Base-by-base conservation (phyloP, 495 filamentous ascomycete genomes). In the Lasiosphaeria hispida region DNA sequence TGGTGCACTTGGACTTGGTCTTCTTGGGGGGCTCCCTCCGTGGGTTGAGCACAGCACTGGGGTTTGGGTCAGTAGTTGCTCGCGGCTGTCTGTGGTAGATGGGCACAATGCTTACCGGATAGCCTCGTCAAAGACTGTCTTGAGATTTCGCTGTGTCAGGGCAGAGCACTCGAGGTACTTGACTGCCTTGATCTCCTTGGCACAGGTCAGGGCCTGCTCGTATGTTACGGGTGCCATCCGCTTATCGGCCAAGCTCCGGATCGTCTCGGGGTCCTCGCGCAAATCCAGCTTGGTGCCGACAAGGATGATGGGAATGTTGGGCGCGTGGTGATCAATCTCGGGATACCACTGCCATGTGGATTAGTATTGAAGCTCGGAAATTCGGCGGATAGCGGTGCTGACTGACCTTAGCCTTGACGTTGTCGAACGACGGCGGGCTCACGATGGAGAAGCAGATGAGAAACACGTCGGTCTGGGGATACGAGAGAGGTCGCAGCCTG, bases 151-250 rank as follows among this genome's bases (percentile, higher is more conserved):
- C 76, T 97, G 94, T 34, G 94, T 98, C 58, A 97, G 80, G 36
- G 94, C 94, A n/a, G 94, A 98, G 77, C 94, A 98, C 72, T 98
- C 94, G 34, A 97, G 79, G 71, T 98, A 98, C 73, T 97, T 96
- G 69, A 88, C 84, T 40, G 95, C 94, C 61, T 83, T 82, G 68
- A 98, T 97, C 63, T 97, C 92, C 75, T 94, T 95, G 30, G 90
- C 90, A 43, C 90, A 85, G 50, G 85, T 77, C 53, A 94, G 77
- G 30, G 89, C 94, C 72, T 92, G 87, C 62, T 93, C 90, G 74
- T 96, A 97, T 35, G 86, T 85, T 56, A 97, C 90, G 23, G 94
- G 89, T 62, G 89, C 85, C 94, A 95, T 96, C 67, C 90, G 84
- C 77, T 92, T 89, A 67, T 87, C 78, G 58, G 88, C 83, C 57